Evolutionary conservation across 1,284 basidiomycete species (phyloP).

Genomic region (Ustilago lituana): DNA sequence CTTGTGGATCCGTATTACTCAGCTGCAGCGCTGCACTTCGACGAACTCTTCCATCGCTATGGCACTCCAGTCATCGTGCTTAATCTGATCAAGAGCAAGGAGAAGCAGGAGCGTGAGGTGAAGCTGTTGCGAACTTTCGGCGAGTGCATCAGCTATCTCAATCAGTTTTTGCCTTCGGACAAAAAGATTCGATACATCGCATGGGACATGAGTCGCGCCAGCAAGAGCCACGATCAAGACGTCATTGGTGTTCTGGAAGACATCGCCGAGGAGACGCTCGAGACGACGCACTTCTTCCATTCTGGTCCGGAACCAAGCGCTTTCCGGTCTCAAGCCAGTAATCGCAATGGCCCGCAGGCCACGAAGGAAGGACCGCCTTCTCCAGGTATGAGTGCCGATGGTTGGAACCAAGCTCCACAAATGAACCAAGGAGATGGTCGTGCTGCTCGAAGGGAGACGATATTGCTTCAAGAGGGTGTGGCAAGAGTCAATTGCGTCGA

Average conservation of each 20-base stretch:
- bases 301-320: constrained; percentile 68
- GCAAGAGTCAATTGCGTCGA: constrained; percentile 76
- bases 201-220: constrained; percentile 81
- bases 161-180: constrained; percentile 83
- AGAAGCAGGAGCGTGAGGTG: constrained; percentile 83
- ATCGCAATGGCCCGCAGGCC: constrained; percentile 5
- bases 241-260: constrained; percentile 96
- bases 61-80: constrained; percentile 90
- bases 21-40: constrained; percentile 91
- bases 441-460: constrained; percentile 64
- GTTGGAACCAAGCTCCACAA: not conserved
- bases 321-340: constrained; percentile 1
- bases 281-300: constrained; percentile 93
- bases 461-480: constrained; percentile 88
- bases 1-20: constrained; percentile 95
- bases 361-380: not conserved
- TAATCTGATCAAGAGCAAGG: constrained; percentile 81
- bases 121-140: constrained; percentile 91
- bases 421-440: not conserved
- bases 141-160: constrained; percentile 90
- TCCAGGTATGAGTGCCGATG: not conserved
- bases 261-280: constrained; percentile 91
- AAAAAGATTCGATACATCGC: constrained; percentile 91
- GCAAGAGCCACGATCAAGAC: constrained; percentile 85
- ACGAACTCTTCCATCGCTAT: constrained; percentile 88